Base-by-base conservation (phyloP, 495 filamentous ascomycete genomes). In the Pseudomonodictys pantanalensis region DNA sequence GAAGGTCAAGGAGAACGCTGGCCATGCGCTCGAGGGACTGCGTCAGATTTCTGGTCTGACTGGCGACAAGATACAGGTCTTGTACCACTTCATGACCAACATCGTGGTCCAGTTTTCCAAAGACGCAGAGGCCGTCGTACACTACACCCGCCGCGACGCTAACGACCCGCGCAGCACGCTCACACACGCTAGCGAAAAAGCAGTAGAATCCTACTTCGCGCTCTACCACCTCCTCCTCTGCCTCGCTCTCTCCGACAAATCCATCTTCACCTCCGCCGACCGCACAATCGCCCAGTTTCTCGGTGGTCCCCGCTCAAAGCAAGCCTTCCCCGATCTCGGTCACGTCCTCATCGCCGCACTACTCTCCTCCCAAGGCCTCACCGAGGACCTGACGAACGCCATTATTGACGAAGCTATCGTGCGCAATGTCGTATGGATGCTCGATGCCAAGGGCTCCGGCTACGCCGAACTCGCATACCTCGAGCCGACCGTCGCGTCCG, bases 351-450 rank as follows among this genome's bases (percentile, higher is more conserved):
- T 78, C 9, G 72, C 74, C 0, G 67, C 73, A 22, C 67, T 82
- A 17, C 76, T 81, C 60, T 76, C 73, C 51, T 71, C 76, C 51
- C 35, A 70, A n/a, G 69, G 71, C 9, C 67, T 77, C 29, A 77
- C 73, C 32, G 68, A 74, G 22, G 54, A 39, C 2, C 68, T 82
- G 2, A 71, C 69, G 18, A 72, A 71, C 47, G 62, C 69, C 17
- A 77, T 81, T 50, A 72, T 81, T 65, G 73, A 66, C 25, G 79
- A 81, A 61, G 71, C 78, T 1, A 73, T 80, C 44, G 73, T 72
- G 7, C 71, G 78, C 26, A 81, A 81, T 49, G 78, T 80, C 15
- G 77, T 80, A 39, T 79, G 77, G 77, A 75, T 80, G 67, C 70
- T 81, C 10, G 73, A 79, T 48, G 3, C 11, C 33, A 75, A 67